Conservation (phyloP, 768 basidiomycete species). For the Russula olivacea region DNA sequence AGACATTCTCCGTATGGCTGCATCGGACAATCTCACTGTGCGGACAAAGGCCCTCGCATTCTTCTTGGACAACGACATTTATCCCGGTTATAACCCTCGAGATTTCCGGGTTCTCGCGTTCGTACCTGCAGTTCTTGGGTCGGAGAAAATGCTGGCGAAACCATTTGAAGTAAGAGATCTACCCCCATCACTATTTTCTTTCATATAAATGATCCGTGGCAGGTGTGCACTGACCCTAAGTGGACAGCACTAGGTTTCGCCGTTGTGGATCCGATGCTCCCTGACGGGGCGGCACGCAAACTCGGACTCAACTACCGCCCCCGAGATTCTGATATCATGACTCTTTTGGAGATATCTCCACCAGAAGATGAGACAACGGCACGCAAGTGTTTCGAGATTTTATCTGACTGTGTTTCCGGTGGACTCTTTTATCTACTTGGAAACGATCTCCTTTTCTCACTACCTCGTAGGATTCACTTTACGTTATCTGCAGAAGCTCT, state of each 20-base stretch:
- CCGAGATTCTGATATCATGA: conserved; percentile 51
- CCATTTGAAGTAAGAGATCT: conserved; percentile 52
- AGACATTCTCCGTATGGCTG: conserved; percentile 61
- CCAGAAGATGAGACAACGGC: conserved; percentile 52
- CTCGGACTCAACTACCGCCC: conserved; percentile 69
- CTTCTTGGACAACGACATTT: conserved; percentile 64
- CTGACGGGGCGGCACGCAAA: conserved; percentile 50
- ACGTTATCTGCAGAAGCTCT: conserved; percentile 50
- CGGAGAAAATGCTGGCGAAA: conserved; percentile 49
- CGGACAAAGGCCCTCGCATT: conserved; percentile 71
- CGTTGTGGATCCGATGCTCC: conserved; percentile 50
- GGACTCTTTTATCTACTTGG: conserved; percentile 24
- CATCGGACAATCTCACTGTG: conserved; percentile 44
- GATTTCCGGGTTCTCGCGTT: conserved; percentile 58
- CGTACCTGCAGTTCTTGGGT: conserved; percentile 63
- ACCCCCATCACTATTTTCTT: not conserved
- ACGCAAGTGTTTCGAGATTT: conserved; percentile 57
- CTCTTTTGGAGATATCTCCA: conserved; percentile 52
- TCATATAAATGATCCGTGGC: not conserved
- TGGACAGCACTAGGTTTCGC: conserved; percentile 76
- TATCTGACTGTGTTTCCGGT: conserved; percentile 61
- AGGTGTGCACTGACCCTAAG: conserved; percentile 66
- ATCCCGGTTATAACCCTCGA: conserved; percentile 50
- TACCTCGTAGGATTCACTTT: conserved; percentile 48
- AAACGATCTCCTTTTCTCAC: not conserved